Evolutionary conservation across 805 yeast genomes (phyloP).

Genomic region (Saccharomycopsis amapae): DNA sequence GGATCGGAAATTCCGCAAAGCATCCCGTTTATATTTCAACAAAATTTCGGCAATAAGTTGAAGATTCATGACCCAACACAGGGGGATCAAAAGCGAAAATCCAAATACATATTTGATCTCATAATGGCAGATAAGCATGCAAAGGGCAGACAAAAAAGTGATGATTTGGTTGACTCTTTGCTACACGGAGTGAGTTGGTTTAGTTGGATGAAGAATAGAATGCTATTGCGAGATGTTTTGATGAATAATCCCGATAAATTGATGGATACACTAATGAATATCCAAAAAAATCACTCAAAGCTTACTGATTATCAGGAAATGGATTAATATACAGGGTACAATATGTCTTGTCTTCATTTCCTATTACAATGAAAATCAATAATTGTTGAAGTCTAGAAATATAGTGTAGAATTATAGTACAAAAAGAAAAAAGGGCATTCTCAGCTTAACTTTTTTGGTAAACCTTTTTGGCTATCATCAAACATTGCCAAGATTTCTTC

Average conservation of each 20-base stretch:
- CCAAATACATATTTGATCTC: slow-evolving; percentile 1
- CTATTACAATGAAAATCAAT: no score
- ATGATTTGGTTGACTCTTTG: slow-evolving; percentile 61
- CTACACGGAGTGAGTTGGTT: slow-evolving; percentile 50
- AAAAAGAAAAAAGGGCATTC: no score
- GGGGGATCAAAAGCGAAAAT: slow-evolving; percentile 2
- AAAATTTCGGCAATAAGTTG: neutral
- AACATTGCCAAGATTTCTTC: neutral
- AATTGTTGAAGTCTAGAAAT: no score
- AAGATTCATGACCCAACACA: neutral
- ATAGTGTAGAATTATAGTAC: no score
- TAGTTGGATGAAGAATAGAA: slow-evolving; percentile 31
- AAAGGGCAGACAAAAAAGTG: slow-evolving; percentile 37
- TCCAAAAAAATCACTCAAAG: neutral
- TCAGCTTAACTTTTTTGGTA: neutral
- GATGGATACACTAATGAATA: neutral
- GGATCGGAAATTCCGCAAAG: neutral
- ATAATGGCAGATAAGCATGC: neutral
- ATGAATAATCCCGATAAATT: neutral
- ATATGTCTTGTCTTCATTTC: no score
- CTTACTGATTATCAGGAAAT: neutral
- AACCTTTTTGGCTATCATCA: neutral
- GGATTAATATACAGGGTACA: no score
- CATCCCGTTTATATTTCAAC: neutral
- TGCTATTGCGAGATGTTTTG: neutral